phyloP scores from a whole-genome alignment of 345 rosid genomes.

The Kernera saxatilis region DNA sequence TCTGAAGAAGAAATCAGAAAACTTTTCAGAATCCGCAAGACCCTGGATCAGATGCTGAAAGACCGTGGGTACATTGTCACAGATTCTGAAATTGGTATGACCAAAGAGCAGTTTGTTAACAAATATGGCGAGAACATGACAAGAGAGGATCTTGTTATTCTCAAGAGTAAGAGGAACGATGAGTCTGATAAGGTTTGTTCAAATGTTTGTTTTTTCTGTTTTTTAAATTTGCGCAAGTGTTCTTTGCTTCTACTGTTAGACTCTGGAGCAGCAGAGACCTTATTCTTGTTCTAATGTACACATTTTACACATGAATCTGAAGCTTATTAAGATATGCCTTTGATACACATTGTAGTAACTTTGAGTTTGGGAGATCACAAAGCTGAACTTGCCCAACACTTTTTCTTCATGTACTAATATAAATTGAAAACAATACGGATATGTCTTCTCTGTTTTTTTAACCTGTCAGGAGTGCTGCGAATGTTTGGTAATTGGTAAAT shows the following conservation, averaged over 20 bases:
- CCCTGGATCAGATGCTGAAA: slow-evolving; percentile 60
- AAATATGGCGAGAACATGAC: slow-evolving; percentile 57
- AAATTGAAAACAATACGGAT: too few species aligned
- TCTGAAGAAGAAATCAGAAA: slow-evolving; percentile 53
- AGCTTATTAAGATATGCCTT: too few species aligned
- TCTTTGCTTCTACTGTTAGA: not conserved
- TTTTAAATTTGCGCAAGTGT: not conserved
- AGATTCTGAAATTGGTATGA: slow-evolving; percentile 48
- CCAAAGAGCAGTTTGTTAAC: slow-evolving; percentile 40
- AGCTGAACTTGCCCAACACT: too few species aligned
- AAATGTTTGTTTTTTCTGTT: too few species aligned
- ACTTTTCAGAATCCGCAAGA: slow-evolving; percentile 46
- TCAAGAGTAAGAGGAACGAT: slow-evolving; percentile 43
- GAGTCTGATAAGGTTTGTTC: slow-evolving; percentile 49
- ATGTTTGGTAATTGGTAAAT: too few species aligned
- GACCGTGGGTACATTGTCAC: slow-evolving; percentile 59
- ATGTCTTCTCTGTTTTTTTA: too few species aligned
- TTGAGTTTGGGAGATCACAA: too few species aligned
- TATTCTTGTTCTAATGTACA: not conserved
- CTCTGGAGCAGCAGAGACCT: too few species aligned
- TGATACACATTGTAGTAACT: too few species aligned
- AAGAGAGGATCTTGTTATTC: slow-evolving; percentile 60
- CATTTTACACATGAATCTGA: not conserved
- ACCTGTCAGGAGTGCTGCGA: too few species aligned
- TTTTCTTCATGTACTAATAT: too few species aligned